Percentiles rank a stretch among this genome's conserved stretches.
phyloP scores from a whole-genome alignment of 2,329 filamentous ascomycete species.

The Colletotrichum euphorbiae region DNA sequence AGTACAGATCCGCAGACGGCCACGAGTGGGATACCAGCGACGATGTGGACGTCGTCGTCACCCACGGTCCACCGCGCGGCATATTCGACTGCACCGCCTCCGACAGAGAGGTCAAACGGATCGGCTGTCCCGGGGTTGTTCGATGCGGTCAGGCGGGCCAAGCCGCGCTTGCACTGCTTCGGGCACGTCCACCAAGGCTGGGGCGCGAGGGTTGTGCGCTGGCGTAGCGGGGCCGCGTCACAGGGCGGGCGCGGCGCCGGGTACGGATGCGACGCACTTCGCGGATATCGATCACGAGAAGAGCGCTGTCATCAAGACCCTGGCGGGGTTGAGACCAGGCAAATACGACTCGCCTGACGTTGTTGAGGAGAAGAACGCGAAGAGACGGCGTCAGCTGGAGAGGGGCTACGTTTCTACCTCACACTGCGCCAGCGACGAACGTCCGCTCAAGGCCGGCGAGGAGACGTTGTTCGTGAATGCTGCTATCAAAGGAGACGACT shows the following conservation, averaged over 20 bases:
- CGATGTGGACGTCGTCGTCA: slow-evolving; percentile 48
- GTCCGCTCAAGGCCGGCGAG: slow-evolving; percentile 48
- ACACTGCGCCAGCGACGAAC: slow-evolving; percentile 44
- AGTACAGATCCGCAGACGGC: slow-evolving; percentile 49
- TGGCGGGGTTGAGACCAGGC: neutral
- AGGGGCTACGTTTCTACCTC: slow-evolving; percentile 46
- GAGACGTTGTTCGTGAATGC: slow-evolving; percentile 69
- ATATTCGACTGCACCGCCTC: slow-evolving; percentile 54
- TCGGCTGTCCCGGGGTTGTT: slow-evolving; percentile 50
- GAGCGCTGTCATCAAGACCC: slow-evolving; percentile 40
- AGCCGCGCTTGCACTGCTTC: slow-evolving; percentile 52
- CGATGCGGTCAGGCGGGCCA: slow-evolving; percentile 44
- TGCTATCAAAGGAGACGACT: slow-evolving; percentile 61
- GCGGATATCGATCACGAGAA: slow-evolving; percentile 60
- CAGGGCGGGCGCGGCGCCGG: neutral
- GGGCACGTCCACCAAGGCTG: slow-evolving; percentile 50
- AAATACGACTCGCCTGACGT: neutral
- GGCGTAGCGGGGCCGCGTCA: slow-evolving; percentile 47
- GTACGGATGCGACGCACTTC: slow-evolving; percentile 54
- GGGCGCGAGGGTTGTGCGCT: slow-evolving; percentile 59
- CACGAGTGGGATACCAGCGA: slow-evolving; percentile 43
- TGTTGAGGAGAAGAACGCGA: neutral
- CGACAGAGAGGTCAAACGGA: slow-evolving; percentile 35
- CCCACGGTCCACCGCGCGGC: slow-evolving; percentile 52
- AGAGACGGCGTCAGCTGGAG: slow-evolving; percentile 32